Percentiles rank a stretch among this genome's conserved stretches.
Conservation (phyloP, 495 filamentous ascomycete genomes). For the Aspergillus indologenus region DNA sequence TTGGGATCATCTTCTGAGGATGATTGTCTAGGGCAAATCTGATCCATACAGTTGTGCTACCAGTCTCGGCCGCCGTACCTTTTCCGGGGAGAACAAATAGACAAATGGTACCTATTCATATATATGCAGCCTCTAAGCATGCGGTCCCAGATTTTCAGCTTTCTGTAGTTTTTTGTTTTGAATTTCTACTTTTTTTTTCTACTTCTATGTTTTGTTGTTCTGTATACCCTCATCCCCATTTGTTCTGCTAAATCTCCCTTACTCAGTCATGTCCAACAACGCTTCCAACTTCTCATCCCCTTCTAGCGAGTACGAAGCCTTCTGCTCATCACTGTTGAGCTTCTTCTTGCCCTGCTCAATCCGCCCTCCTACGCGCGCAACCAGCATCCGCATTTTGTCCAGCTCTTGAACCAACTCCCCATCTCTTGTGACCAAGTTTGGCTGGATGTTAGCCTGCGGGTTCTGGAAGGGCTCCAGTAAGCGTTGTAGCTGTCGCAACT, state of each 20-base stretch:
- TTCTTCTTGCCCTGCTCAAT: conserved; percentile 40
- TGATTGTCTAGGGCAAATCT: conserved; percentile 5
- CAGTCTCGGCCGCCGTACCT: neutral
- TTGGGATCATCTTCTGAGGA: conserved; percentile 4
- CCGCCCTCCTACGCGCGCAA: conserved; percentile 65
- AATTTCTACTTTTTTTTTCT: too few relatives aligned
- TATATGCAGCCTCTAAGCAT: neutral
- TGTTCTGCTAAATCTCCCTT: conserved; percentile 3
- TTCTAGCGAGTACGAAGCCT: conserved; percentile 27
- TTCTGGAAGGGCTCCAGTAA: conserved; percentile 60
- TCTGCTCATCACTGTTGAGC: conserved; percentile 12
- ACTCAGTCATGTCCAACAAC: conserved; percentile 37
- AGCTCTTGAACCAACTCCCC: conserved; percentile 72
- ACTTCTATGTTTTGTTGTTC: too few relatives aligned
- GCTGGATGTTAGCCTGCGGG: conserved; percentile 60
- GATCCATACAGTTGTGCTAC: conserved; percentile 17
- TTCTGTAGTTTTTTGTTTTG: too few relatives aligned
- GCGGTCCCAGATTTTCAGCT: too few relatives aligned
- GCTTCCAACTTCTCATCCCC: conserved; percentile 36
- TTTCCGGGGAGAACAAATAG: neutral
- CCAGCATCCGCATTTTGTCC: conserved; percentile 71
- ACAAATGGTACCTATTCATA: neutral
- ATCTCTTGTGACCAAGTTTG: conserved; percentile 71
- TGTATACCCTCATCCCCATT: too few relatives aligned
- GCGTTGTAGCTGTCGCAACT: conserved; percentile 52